phyloP scores from a whole-genome alignment of 2,329 filamentous ascomycete genomes.

The Rugonectria rugulosa region DNA sequence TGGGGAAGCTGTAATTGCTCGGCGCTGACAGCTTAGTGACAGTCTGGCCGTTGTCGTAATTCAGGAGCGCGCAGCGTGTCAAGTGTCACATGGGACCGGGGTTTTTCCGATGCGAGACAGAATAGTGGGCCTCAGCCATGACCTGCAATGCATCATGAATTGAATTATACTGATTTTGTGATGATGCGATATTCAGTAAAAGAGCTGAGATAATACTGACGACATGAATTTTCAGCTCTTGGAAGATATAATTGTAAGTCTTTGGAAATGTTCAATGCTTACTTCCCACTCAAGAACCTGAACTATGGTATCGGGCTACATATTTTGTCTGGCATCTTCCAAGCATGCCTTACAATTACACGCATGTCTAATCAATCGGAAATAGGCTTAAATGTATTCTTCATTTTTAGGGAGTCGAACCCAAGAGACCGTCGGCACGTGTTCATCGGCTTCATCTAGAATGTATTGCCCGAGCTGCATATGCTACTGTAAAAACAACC shows the following conservation, averaged over 20 bases:
- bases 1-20: constrained; percentile 23
- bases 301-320: no score
- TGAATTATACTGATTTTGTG: constrained; percentile 21
- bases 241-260: no score
- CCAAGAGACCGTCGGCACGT: constrained; percentile 29
- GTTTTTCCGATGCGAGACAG: constrained; percentile 33
- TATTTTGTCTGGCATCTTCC: no score
- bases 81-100: constrained; percentile 23
- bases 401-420: constrained; percentile 20
- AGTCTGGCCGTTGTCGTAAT: constrained; percentile 45
- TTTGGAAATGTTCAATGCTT: no score
- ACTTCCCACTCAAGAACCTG: no score
- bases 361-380: no score
- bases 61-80: constrained; percentile 38
- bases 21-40: constrained; percentile 31
- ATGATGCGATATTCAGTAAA: no score
- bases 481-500: constrained; percentile 53
- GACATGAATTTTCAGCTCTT: no score
- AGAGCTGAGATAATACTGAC: no score
- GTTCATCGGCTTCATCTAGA: constrained; percentile 46
- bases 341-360: no score
- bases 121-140: not conserved
- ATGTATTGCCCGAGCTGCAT: constrained; percentile 48
- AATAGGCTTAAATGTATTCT: constrained; percentile 29
- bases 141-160: constrained; percentile 8